Evolutionary conservation across 805 yeast species (phyloP), one percentile per base, ranked within the genome.

Genomic region (Zygoascus tannicola): DNA sequence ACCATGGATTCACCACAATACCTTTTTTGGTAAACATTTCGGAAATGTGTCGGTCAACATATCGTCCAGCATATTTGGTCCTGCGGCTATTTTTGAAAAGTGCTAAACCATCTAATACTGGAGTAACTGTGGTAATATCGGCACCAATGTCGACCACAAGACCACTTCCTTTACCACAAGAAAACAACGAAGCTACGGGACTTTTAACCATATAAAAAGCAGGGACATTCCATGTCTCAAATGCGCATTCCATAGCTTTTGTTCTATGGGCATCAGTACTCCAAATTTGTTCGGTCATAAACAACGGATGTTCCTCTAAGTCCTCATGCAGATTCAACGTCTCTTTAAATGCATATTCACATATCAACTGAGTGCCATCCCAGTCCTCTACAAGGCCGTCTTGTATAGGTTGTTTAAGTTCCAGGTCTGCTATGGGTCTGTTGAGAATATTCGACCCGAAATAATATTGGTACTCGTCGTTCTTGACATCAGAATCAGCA

Each of bases 261-360:
- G 69, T 70, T 52, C 90, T 78, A 59, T 84, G 81, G 35, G 65
- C 72, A 19, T 69, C 73, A 3, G 81, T 68, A 47, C 85, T 80
- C 95, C 95, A 84, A 10, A 85, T 80, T 2, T 94, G 88, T 65
- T 88, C 96, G 0, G 95, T 87, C 35, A 86, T 60, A 44, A 88
- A 63, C 23, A 85, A 68, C 5, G 97, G 96, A 58, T 80, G 84
- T 47, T 81, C 85, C 16, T 59, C 58, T 43, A 76, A 71, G 43
- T 76, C 73, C 8, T 81, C 68, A 35, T 68, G 66, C 4, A 37
- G 22, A n/a, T 23, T 10, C 49, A 84, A 57, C 47, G 63, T 52
- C 18, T 67, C 64, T 18, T 74, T 64, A 50, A 85, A 73, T 45
- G 80, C 71, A 63, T 76, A 73, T 4, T 68, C 64, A 74, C 85